Evolutionary conservation across 1,284 basidiomycete species (phyloP).

Genomic region (Marasmius oreades): DNA sequence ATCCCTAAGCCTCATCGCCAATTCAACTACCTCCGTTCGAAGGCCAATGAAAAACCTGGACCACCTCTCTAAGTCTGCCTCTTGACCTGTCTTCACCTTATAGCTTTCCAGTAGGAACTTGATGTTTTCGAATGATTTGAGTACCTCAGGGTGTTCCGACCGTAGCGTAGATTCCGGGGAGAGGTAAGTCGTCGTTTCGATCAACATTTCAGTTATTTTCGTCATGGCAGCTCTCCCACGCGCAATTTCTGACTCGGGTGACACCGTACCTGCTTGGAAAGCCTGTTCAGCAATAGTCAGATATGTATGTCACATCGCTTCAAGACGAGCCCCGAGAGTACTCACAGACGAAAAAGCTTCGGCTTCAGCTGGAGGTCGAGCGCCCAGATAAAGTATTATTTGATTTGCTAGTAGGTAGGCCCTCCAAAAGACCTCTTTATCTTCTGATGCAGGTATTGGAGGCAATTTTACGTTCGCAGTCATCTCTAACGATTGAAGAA

Average conservation of each 20-base stretch:
- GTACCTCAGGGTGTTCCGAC: neutral
- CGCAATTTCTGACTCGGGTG: slow-evolving; percentile 5
- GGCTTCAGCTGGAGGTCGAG: slow-evolving; percentile 9
- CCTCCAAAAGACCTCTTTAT: slow-evolving; percentile 11
- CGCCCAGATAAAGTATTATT: slow-evolving; percentile 12
- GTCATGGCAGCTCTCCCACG: slow-evolving; percentile 3
- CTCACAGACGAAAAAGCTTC: slow-evolving; percentile 9
- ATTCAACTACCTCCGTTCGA: slow-evolving; percentile 9
- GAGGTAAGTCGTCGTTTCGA: slow-evolving; percentile 5
- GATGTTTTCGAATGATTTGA: neutral
- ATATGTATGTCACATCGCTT: neutral
- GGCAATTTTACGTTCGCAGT: slow-evolving; percentile 8
- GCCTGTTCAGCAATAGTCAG: neutral
- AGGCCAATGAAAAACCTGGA: slow-evolving; percentile 7
- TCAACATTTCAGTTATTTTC: slow-evolving; percentile 4
- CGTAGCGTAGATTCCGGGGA: neutral
- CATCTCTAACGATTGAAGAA: slow-evolving; percentile 8
- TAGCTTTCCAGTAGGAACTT: slow-evolving; percentile 1
- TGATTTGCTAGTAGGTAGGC: slow-evolving; percentile 12
- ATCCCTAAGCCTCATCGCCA: slow-evolving; percentile 1
- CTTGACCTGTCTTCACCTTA: neutral
- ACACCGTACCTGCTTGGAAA: slow-evolving; percentile 7
- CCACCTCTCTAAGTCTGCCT: slow-evolving; percentile 6
- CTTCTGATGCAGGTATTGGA: slow-evolving; percentile 6
- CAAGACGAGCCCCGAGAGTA: neutral